These are phyloP conservation scores for Penicillium sp. DNA, from an alignment of 2,329 filamentous ascomycete genomes.

Conservation along the genomic window DNA sequence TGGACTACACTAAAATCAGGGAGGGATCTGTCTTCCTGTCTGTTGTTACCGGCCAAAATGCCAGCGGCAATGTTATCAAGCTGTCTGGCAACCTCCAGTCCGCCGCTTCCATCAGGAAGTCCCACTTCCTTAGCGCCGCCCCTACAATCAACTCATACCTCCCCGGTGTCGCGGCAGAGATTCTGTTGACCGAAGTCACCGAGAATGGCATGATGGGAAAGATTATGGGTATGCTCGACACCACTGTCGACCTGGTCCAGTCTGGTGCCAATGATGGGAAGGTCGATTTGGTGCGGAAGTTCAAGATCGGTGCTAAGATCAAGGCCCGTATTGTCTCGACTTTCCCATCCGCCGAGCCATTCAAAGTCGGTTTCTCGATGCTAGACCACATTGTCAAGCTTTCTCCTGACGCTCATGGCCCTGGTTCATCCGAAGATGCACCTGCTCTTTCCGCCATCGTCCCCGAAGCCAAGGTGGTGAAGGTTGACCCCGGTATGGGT, in stretches of 20 bases:
- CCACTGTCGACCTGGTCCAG: constrained; percentile 85
- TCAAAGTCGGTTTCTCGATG: constrained; percentile 82
- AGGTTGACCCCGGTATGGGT: constrained; percentile 74
- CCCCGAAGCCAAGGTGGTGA: constrained; percentile 71
- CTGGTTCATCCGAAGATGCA: constrained; percentile 45
- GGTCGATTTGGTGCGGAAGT: constrained; percentile 68
- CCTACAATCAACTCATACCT: constrained; percentile 86
- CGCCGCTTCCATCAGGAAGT: constrained; percentile 62
- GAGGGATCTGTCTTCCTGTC: constrained; percentile 83
- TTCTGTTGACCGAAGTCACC: constrained; percentile 73
- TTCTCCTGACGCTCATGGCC: constrained; percentile 27
- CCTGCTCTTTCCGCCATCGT: constrained; percentile 62
- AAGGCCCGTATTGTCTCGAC: constrained; percentile 85
- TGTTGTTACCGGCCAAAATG: constrained; percentile 67
- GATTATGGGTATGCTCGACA: constrained; percentile 84
- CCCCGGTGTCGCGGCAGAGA: constrained; percentile 83
- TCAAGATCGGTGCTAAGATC: constrained; percentile 76
- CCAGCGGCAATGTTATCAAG: constrained; percentile 79
- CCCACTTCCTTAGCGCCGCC: constrained; percentile 65
- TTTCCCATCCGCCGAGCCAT: constrained; percentile 71
- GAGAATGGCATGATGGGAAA: constrained; percentile 77
- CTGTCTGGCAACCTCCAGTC: constrained; percentile 70
- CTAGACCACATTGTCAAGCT: constrained; percentile 77
- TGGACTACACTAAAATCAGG: constrained; percentile 65
- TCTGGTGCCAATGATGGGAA: constrained; percentile 69